A percentile compares a stretch with the other conserved stretches of the same genome.
These are phyloP conservation scores for Pleurotus ostreatus DNA, from an alignment of 768 basidiomycete genomes.

Conservation along the genomic window DNA sequence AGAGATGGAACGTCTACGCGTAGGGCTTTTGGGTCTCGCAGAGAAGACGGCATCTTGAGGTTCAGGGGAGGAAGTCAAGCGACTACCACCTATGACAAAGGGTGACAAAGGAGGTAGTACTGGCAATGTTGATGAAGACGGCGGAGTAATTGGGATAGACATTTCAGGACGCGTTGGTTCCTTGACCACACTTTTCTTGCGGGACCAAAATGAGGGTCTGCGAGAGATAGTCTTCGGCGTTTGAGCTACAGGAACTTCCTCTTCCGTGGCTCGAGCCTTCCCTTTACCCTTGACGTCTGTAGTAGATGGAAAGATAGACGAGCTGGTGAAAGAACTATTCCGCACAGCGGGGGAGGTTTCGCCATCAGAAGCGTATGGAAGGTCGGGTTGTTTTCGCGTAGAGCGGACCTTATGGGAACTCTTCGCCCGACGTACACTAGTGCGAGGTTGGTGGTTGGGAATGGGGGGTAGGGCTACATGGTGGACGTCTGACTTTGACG, in stretches of 20 bases:
- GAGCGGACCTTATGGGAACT: conserved; percentile 43
- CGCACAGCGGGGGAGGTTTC: not conserved
- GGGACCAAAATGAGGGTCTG: conserved; percentile 66
- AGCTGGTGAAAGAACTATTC: not conserved
- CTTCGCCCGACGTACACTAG: conserved; percentile 44
- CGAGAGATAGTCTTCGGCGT: conserved; percentile 43
- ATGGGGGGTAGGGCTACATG: conserved; percentile 38
- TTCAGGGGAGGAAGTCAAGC: conserved; percentile 16
- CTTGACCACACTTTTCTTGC: conserved; percentile 30
- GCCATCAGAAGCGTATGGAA: conserved; percentile 16
- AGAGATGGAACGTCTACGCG: conserved; percentile 10
- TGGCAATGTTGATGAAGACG: conserved; percentile 17
- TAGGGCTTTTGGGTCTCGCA: conserved; percentile 13
- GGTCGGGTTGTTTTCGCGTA: conserved; percentile 13
- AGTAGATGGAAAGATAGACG: conserved; percentile 18
- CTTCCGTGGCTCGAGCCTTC: conserved; percentile 18
- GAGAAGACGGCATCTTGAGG: conserved; percentile 18
- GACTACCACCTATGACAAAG: conserved; percentile 14
- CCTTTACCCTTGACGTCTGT: conserved; percentile 46
- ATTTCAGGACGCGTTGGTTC: conserved; percentile 17
- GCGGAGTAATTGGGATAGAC: not conserved
- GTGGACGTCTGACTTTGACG: conserved; percentile 44
- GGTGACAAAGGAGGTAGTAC: conserved; percentile 25
- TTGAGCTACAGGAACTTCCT: conserved; percentile 16
- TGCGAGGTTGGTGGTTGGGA: conserved; percentile 17